Conservation (phyloP, 495 filamentous ascomycete genomes). For the Aspergillus funiculosus region DNA sequence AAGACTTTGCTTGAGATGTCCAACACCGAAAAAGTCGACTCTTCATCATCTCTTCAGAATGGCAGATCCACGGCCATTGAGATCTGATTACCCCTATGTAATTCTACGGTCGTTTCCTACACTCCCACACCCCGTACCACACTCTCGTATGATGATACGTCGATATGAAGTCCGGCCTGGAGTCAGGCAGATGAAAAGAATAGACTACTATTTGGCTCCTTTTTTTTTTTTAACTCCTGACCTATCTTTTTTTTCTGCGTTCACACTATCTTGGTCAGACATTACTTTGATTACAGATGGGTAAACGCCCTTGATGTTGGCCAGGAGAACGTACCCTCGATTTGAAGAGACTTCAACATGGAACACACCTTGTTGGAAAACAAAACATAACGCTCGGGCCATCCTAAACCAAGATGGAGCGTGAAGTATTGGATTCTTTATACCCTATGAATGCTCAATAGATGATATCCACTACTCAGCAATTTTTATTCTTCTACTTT, state of each 20-base stretch:
- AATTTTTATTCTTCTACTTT: conserved; percentile 2
- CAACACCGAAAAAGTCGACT: conserved; percentile 20
- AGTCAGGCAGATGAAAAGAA: background rate
- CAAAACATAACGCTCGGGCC: too few relatives aligned
- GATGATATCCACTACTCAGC: conserved; percentile 6
- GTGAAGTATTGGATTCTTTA: conserved; percentile 3
- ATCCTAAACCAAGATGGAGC: background rate
- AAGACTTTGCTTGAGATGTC: conserved; percentile 63
- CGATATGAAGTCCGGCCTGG: conserved; percentile 3
- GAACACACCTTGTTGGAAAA: too few relatives aligned
- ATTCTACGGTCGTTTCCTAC: background rate
- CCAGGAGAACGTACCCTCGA: too few relatives aligned
- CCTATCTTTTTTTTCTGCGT: too few relatives aligned
- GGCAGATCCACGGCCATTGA: conserved; percentile 37
- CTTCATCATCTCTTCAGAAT: conserved; percentile 19
- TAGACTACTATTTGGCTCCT: conserved; percentile 3
- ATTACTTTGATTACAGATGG: too few relatives aligned
- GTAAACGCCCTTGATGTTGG: too few relatives aligned
- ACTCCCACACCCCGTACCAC: background rate
- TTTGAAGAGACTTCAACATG: too few relatives aligned
- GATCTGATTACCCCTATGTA: conserved; percentile 23
- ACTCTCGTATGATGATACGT: conserved; percentile 6
- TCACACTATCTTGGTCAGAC: too few relatives aligned
- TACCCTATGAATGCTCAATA: conserved; percentile 1
- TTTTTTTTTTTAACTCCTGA: too few relatives aligned